Evolutionary conservation across 2,329 filamentous ascomycete species (phyloP).

Genomic region (Claviceps pusilla): DNA sequence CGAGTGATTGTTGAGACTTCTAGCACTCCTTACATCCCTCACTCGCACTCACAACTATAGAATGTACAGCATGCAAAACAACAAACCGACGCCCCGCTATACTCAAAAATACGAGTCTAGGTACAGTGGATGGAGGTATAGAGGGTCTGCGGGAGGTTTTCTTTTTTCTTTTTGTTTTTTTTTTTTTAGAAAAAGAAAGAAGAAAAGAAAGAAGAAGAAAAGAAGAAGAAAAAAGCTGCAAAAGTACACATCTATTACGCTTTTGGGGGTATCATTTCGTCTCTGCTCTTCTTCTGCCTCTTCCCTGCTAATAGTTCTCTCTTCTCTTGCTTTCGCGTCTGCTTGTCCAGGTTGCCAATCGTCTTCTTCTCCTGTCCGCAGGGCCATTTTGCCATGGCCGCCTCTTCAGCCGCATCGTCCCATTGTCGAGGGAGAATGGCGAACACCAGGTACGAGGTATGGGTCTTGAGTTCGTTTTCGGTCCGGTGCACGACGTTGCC

Average conservation of each 20-base stretch:
- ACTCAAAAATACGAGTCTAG: too few relatives aligned
- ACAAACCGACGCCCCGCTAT: too few relatives aligned
- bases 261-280: slow-evolving; percentile 4
- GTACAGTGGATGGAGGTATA: too few relatives aligned
- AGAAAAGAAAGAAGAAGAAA: too few relatives aligned
- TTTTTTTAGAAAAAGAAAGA: not conserved
- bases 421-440: slow-evolving; percentile 77
- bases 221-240: too few relatives aligned
- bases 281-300: slow-evolving; percentile 24
- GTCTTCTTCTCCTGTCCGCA: slow-evolving; percentile 37
- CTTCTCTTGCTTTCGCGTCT: slow-evolving; percentile 41
- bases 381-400: slow-evolving; percentile 49
- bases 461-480: slow-evolving; percentile 82
- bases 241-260: not conserved
- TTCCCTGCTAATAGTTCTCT: slow-evolving; percentile 34
- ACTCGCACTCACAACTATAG: too few relatives aligned
- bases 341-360: slow-evolving; percentile 38
- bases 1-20: too few relatives aligned
- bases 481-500: slow-evolving; percentile 66
- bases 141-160: not conserved
- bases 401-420: slow-evolving; percentile 66
- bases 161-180: too few relatives aligned
- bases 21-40: too few relatives aligned
- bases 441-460: slow-evolving; percentile 95
- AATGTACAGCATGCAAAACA: too few relatives aligned